Base-by-base conservation (phyloP, 257 asterid genomes). In the Marsdenia floribunda region DNA sequence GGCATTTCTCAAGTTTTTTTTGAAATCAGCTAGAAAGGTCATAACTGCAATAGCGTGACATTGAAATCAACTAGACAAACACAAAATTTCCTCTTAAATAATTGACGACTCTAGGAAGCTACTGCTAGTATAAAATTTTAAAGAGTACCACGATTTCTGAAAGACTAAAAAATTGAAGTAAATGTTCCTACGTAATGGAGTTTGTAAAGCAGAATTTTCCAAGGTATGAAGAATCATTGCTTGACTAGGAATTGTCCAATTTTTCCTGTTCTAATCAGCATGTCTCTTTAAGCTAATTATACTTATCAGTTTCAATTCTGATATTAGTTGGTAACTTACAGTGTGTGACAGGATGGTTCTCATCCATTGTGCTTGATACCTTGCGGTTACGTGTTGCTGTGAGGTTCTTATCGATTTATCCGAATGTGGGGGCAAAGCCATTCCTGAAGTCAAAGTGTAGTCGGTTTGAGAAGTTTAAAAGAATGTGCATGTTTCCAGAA, bases 311-410 rank as follows among this genome's bases (percentile, higher is more conserved):
- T 37, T 77, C 55, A 18, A 53, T 74, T 68, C 52, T 80, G n/a
- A 68, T 78, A 79, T 79, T 14, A 42, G 44, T 60, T 35, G 44
- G 44, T 80, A 58, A 26, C 54, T 64, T 82, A 76, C 89, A 90
- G 93, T 83, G 82, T 77, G 82, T 80, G 78, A 87, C 92, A 49
- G 99, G 99, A 73, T 92, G 99, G 99, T 90, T 92, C 85, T 76
- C 97, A 64, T 68, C 88, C 24, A 84, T 80, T 49, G 75, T 81
- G 73, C 79, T 90, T 52, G 88, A 90, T 76, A 80, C 86, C 81
- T 80, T 94, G 84, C 87, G 99, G 67, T 75, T 82, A 46, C 81
- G 92, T 47, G 93, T 92, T 79, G 89, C 96, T 76, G 86, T 89
- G 87, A 89, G 96, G 84, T 94, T 92, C 82, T 79, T 94, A 81